Evolutionary conservation across 1,284 basidiomycete genomes (phyloP).

Genomic region (Pseudozyma thailandica): DNA sequence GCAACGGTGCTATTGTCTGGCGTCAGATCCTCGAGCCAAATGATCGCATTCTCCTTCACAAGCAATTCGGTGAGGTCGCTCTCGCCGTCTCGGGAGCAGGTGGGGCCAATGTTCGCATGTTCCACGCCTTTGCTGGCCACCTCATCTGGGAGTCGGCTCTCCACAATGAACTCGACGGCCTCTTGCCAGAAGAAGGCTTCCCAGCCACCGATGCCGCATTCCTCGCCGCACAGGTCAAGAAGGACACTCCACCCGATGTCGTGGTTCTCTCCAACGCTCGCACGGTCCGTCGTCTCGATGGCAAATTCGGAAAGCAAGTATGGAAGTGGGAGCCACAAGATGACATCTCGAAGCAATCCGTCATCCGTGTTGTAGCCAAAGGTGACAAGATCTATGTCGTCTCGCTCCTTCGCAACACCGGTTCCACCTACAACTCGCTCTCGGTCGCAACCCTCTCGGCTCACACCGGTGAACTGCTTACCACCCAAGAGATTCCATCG

Average conservation of each 20-base stretch:
- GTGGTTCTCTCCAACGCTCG: slow-evolving; percentile 49
- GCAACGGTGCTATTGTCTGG: slow-evolving; percentile 83
- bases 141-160: slow-evolving; percentile 76
- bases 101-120: slow-evolving; percentile 77
- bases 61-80: slow-evolving; percentile 71
- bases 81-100: slow-evolving; percentile 80
- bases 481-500: slow-evolving; percentile 41
- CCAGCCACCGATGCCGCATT: slow-evolving; percentile 53
- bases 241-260: slow-evolving; percentile 32
- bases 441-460: slow-evolving; percentile 46
- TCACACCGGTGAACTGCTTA: slow-evolving; percentile 41
- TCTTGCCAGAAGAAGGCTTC: slow-evolving; percentile 34
- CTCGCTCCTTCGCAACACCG: slow-evolving; percentile 37
- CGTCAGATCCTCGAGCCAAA: slow-evolving; percentile 80
- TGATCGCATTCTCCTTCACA: slow-evolving; percentile 77
- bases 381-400: slow-evolving; percentile 51
- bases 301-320: slow-evolving; percentile 18
- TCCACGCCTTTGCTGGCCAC: slow-evolving; percentile 76
- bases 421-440: slow-evolving; percentile 36
- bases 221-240: slow-evolving; percentile 28
- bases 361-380: slow-evolving; percentile 39
- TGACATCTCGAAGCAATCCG: slow-evolving; percentile 28
- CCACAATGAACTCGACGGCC: slow-evolving; percentile 40
- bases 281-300: slow-evolving; percentile 46
- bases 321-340: slow-evolving; percentile 41